Conservation (phyloP, 75 land plant genomes). For the Cunninghamia lanceolata region DNA sequence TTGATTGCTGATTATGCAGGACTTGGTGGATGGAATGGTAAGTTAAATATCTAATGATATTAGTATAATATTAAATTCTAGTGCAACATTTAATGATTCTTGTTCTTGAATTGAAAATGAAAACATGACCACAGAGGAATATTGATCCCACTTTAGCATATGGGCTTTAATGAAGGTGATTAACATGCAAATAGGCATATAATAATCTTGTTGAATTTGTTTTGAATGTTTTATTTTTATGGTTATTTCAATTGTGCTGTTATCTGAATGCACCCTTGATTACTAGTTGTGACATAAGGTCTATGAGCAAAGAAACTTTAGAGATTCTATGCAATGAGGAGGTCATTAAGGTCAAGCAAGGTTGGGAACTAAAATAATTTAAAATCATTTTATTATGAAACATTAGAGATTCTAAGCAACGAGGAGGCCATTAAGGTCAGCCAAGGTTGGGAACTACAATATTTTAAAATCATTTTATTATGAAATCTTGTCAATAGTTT, state of each 20-base stretch:
- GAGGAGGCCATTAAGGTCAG: slow-evolving; percentile 49
- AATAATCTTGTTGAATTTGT: not conserved
- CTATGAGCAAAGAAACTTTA: slow-evolving; percentile 22
- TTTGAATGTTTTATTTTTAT: not conserved
- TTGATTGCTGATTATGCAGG: slow-evolving; percentile 60
- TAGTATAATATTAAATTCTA: too few species aligned
- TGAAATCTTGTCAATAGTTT: not conserved
- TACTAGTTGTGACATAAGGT: slow-evolving; percentile 55
- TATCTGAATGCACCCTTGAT: slow-evolving; percentile 75
- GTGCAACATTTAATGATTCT: not conserved
- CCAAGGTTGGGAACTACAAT: slow-evolving; percentile 50
- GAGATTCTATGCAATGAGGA: slow-evolving; percentile 66
- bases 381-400: too few species aligned
- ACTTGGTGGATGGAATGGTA: slow-evolving; percentile 90
- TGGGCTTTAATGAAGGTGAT: slow-evolving; percentile 87
- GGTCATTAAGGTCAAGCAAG: too few species aligned
- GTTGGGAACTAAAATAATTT: too few species aligned
- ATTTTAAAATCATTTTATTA: not conserved
- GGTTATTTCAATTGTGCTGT: not conserved
- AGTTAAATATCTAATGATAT: not conserved
- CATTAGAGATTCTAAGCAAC: too few species aligned
- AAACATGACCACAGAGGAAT: slow-evolving; percentile 78
- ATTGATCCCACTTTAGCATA: slow-evolving; percentile 79
- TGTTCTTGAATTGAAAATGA: slow-evolving; percentile 37
- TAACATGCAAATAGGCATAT: not conserved